phyloP scores from a whole-genome alignment of 2,329 filamentous ascomycete species.

The Amauroascus verrucosus region DNA sequence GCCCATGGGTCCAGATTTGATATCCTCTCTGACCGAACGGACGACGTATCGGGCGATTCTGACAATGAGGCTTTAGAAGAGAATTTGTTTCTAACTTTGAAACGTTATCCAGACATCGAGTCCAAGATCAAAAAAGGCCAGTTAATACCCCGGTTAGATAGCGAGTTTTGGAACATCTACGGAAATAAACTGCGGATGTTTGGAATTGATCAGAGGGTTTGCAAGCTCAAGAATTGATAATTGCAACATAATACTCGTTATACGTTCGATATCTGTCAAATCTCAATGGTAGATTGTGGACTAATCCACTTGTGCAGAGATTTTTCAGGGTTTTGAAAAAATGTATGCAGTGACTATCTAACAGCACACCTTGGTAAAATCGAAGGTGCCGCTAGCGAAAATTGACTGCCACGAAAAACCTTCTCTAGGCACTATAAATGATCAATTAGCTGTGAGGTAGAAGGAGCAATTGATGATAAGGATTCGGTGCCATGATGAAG shows the following conservation, averaged over 20 bases:
- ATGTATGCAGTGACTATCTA: conserved; percentile 89
- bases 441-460: conserved; percentile 67
- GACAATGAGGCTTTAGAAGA: not conserved
- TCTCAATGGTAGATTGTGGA: not conserved
- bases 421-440: conserved; percentile 87
- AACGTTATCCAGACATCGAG: not conserved
- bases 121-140: conserved; percentile 27
- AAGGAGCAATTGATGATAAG: conserved; percentile 87
- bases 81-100: not conserved
- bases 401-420: conserved; percentile 61
- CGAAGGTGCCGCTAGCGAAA: conserved; percentile 97
- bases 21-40: conserved; percentile 18
- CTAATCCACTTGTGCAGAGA: not conserved
- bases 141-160: conserved; percentile 44
- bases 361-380: conserved; percentile 66
- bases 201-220: conserved; percentile 47
- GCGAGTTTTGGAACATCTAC: conserved; percentile 48
- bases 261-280: not conserved
- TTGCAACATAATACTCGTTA: not conserved
- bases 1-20: conserved; percentile 26
- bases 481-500: conserved; percentile 59
- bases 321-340: not conserved
- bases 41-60: conserved; percentile 8
- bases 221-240: conserved; percentile 16
- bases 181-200: conserved; percentile 52